These are phyloP conservation scores for Naganishia onofrii DNA, from an alignment of 768 basidiomycete species.

Conservation along the genomic window DNA sequence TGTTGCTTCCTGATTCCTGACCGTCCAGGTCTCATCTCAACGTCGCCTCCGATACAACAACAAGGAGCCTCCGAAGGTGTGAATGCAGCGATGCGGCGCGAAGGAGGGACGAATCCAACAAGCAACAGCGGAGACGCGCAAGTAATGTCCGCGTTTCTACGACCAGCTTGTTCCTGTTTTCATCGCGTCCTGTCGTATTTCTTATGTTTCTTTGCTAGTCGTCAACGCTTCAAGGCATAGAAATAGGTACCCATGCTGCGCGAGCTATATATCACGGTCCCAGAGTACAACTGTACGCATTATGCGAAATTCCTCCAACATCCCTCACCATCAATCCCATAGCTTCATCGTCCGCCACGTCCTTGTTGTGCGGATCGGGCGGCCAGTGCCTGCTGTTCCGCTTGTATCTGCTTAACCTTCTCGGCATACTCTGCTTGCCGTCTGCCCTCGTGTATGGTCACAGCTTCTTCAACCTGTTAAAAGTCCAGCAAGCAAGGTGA, in stretches of 20 bases:
- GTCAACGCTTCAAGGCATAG: too few relatives aligned
- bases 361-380: slow-evolving; percentile 9
- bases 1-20: slow-evolving; percentile 13
- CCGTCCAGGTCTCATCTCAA: background rate
- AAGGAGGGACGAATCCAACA: too few relatives aligned
- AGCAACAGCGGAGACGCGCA: too few relatives aligned
- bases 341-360: background rate
- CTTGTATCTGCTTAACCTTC: slow-evolving; percentile 22
- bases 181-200: too few relatives aligned
- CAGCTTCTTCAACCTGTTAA: slow-evolving; percentile 59
- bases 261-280: background rate
- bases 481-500: background rate
- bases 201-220: too few relatives aligned
- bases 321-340: background rate
- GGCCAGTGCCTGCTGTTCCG: slow-evolving; percentile 11
- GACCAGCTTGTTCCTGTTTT: too few relatives aligned
- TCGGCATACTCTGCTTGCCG: slow-evolving; percentile 20
- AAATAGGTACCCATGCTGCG: background rate
- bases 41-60: slow-evolving; percentile 26
- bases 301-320: background rate
- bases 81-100: background rate
- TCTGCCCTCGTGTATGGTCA: slow-evolving; percentile 75
- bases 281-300: slow-evolving; percentile 3
- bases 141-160: too few relatives aligned
- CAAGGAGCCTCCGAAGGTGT: slow-evolving; percentile 13